phyloP scores from a whole-genome alignment of 164 flowering plant genomes.

The Magnolia sinica region DNA sequence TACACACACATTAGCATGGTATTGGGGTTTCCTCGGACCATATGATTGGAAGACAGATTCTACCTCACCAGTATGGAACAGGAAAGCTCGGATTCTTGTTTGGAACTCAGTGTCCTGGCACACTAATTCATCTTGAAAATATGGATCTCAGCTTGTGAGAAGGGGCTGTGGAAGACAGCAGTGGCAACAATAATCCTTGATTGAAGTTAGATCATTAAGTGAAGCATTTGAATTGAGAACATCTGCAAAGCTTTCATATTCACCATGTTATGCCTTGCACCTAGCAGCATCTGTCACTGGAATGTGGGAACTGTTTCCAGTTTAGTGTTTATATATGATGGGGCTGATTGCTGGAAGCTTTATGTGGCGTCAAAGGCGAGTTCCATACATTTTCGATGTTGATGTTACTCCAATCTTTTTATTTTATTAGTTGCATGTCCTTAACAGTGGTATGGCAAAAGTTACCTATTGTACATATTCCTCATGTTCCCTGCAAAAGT shows the following conservation, averaged over 20 bases:
- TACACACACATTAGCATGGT: not conserved
- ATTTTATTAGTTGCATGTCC: not conserved
- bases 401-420: conserved; percentile 5
- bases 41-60: not conserved
- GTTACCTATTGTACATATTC: not conserved
- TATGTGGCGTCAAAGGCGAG: conserved; percentile 16
- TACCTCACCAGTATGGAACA: not conserved
- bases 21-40: not conserved
- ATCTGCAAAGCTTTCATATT: not conserved
- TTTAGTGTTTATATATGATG: conserved; percentile 5
- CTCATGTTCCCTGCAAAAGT: not conserved
- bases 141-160: conserved; percentile 5
- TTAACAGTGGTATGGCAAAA: not conserved
- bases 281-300: conserved; percentile 17
- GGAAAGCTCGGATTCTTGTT: not conserved
- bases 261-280: conserved; percentile 5
- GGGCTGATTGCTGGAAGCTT: conserved; percentile 11
- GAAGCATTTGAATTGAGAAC: conserved; percentile 9
- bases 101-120: not conserved
- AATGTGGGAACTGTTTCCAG: conserved; percentile 7
- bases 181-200: conserved; percentile 1
- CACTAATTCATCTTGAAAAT: not conserved
- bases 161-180: conserved; percentile 9
- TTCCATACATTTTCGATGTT: conserved; percentile 13
- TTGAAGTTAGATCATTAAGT: not conserved